A percentile compares a stretch with the other conserved stretches of the same genome.
These are phyloP conservation scores for Fusarium penzigii DNA, from an alignment of 2,329 filamentous ascomycete genomes.

Conservation along the genomic window DNA sequence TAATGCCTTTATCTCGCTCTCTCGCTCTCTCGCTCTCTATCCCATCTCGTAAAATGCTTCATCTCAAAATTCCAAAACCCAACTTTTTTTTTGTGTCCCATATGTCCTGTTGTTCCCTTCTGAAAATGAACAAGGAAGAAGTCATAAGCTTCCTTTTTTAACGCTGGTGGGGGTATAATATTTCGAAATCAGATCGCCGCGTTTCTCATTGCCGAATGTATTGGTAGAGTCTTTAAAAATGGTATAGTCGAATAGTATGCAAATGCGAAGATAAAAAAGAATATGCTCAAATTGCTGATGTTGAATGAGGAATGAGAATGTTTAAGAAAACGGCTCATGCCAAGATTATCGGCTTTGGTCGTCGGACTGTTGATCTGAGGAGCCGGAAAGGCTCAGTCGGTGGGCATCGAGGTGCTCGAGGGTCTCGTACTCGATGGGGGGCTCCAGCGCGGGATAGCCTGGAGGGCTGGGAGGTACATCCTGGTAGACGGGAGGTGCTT, in stretches of 20 bases:
- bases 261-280: conserved; percentile 8
- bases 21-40: no score
- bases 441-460: conserved; percentile 52
- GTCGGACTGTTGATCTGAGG: conserved; percentile 6
- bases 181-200: conserved; percentile 29
- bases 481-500: conserved; percentile 90
- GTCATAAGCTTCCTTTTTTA: conserved; percentile 22
- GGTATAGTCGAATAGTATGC: conserved; percentile 6
- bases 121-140: conserved; percentile 21
- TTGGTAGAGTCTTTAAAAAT: conserved; percentile 11
- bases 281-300: background rate
- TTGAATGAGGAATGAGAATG: background rate
- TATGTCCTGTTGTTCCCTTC: conserved; percentile 29
- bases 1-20: no score
- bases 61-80: no score
- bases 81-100: conserved; percentile 11
- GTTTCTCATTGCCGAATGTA: conserved; percentile 23
- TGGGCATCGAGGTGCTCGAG: conserved; percentile 37
- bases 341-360: conserved; percentile 15
- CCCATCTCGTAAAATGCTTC: no score
- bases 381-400: conserved; percentile 26
- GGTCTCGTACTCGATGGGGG: conserved; percentile 41
- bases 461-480: conserved; percentile 89
- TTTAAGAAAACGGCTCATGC: background rate
- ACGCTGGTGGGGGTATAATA: conserved; percentile 32